Evolutionary conservation across 768 basidiomycete species (phyloP), one percentile per base, ranked within the genome.

Genomic region (Cytidiella melzeri): DNA sequence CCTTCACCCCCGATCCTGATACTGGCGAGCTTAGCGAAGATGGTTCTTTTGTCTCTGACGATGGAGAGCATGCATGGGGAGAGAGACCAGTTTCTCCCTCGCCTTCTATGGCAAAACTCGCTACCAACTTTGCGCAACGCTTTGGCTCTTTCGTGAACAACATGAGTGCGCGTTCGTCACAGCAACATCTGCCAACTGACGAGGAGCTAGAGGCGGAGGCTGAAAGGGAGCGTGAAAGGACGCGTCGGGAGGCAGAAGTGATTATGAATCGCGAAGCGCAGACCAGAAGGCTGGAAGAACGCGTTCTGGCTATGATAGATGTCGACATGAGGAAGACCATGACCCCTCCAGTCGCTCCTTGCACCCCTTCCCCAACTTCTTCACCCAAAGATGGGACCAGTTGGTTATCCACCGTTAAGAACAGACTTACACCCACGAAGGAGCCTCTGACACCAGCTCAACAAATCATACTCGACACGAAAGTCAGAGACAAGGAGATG

Each of bases 131-230:
- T 49, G 86, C 85, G 5, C 83, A 87, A 53, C 77, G 82, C 34
- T 80, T 91, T n/a, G 80, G 80, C 37, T 76, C 76, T 15, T 70
- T 89, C 49, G 77, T 90, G 49, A 76, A 72, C 37, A 74, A 73
- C 40, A 74, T 77, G 41, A 63, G 46, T 25, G 12, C 49, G 37
- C 56, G 60, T 3, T 66, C 73, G 5, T 58, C 69, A 13, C 30
- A 34, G 15, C 30, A 34, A 34, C 51, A 50, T 18, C 67, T 76
- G 19, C 85, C 77, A 2, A 78, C 83, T 1, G 87, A 90, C 59
- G 86, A 83, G 0, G 86, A 92, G 61, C 66, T 92, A 7, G 89
- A 91, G 65, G 87, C 85, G 2, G 84, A 90, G 53, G 88, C 87
- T 7, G 77, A 84, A 51, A 70, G 80, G 23, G 88, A 91, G 62